A percentile compares a stretch with the other conserved stretches of the same genome.
Evolutionary conservation across 345 rosid species (phyloP).

Genomic region (Gossypium anomalum): DNA sequence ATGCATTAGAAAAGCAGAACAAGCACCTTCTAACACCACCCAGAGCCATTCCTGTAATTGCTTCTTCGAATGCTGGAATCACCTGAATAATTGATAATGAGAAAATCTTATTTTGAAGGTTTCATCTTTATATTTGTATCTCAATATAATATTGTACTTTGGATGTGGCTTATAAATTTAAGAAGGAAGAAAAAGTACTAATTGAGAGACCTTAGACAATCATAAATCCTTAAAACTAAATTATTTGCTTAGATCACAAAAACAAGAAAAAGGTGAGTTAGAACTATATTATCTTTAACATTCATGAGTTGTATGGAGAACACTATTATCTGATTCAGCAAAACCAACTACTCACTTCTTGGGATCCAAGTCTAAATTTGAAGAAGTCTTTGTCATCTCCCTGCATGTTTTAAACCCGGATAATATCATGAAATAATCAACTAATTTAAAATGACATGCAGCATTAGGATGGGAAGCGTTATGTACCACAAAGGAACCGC

Average conservation of each 20-base stretch:
- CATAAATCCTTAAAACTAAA: neutral
- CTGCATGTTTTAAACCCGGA: slow-evolving; percentile 35
- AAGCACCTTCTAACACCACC: slow-evolving; percentile 87
- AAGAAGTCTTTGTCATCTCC: slow-evolving; percentile 85
- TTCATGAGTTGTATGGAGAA: neutral
- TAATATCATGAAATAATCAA: neutral
- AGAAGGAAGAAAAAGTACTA: neutral
- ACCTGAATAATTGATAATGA: slow-evolving; percentile 44
- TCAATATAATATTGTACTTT: neutral
- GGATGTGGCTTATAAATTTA: neutral
- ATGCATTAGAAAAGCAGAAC: slow-evolving; percentile 18
- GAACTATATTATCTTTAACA: neutral
- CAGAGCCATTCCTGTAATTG: slow-evolving; percentile 79
- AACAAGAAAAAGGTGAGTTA: neutral
- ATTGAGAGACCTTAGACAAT: neutral
- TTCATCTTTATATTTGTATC: neutral
- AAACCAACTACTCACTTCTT: slow-evolving; percentile 43
- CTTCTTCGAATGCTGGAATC: slow-evolving; percentile 95
- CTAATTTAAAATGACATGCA: neutral
- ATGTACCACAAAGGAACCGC: slow-evolving; percentile 88
- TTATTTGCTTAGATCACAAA: neutral
- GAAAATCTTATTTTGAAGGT: neutral
- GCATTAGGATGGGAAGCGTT: slow-evolving; percentile 6
- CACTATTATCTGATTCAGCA: slow-evolving; percentile 1
- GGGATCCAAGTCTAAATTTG: slow-evolving; percentile 74